These are phyloP conservation scores for Lichtheimia corymbifera DNA, from an alignment of 371 early-diverging fungal genomes.

Conservation along the genomic window DNA sequence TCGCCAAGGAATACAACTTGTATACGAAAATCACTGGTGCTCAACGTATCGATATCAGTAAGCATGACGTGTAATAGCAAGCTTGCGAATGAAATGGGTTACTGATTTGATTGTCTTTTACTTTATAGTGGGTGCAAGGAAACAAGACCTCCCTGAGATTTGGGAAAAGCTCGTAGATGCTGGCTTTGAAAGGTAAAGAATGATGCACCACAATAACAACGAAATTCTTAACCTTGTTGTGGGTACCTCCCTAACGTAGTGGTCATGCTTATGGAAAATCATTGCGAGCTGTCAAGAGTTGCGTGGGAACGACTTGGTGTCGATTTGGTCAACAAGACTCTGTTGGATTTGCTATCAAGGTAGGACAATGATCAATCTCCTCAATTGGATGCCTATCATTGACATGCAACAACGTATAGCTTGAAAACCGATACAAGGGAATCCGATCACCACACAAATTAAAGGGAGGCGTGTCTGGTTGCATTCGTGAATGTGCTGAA, in stretches of 20 bases:
- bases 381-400: background rate
- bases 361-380: background rate
- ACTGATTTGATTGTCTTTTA: background rate
- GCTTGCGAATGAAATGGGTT: background rate
- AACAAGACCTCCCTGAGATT: conserved; percentile 63
- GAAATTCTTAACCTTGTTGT: conserved; percentile 47
- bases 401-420: conserved; percentile 7
- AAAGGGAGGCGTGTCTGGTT: conserved; percentile 64
- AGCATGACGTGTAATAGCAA: background rate
- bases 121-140: conserved; percentile 60
- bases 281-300: conserved; percentile 72
- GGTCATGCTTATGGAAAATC: conserved; percentile 76
- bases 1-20: conserved; percentile 63
- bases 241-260: conserved; percentile 30
- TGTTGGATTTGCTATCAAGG: conserved; percentile 64
- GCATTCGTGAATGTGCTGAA: conserved; percentile 72
- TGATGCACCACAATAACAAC: conserved; percentile 40
- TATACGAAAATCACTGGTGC: conserved; percentile 73
- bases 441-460: conserved; percentile 70
- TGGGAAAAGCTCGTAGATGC: conserved; percentile 66
- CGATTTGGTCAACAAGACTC: conserved; percentile 70
- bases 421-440: conserved; percentile 71
- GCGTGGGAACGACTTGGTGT: conserved; percentile 73
- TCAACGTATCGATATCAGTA: conserved; percentile 60
- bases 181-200: conserved; percentile 62